Evolutionary conservation across 371 early-diverging fungal genomes (phyloP), one percentile per base, ranked within the genome.

Genomic region (Syncephalastrum contaminatum): DNA sequence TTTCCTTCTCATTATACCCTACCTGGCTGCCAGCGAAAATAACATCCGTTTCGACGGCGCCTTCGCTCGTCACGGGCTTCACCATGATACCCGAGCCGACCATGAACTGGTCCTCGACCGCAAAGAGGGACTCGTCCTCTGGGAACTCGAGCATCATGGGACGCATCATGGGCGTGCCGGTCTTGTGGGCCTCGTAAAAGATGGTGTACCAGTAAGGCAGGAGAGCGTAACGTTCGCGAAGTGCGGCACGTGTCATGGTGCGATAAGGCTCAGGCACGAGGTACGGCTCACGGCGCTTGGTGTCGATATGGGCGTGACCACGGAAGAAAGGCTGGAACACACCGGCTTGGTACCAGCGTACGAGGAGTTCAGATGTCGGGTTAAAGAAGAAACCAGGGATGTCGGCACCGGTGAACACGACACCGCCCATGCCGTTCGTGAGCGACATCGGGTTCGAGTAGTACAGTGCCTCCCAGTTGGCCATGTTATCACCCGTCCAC

Each of bases 261-360:
- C 87, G 87, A 59, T 86, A 85, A 3, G 86, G 88, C 51, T 92
- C 93, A 16, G 90, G 94, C 69, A 91, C 86, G 25, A 97, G 65
- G 90, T 96, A 99, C 8, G 99, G 98, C 66, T 98, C 98, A 36
- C 97, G 86, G 18, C 99, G 89, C 72, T 93, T 94, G 60, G 96
- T 93, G 71, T 91, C 94, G 59, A 94, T 88, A 69, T 94, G 94
- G 4, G 95, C 94, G 73, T 96, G 96, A 1, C 84, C 96, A 54
- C 96, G 86, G 84, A 93, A 91, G 76, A 96, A 96, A 4, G 96
- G 96, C 56, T 94, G 93, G 73, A 88, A 90, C 5, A 86, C 85
- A 39, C 79, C 96, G n/a, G 88, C 75, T 72, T 94, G 95, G 64
- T 93, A 94, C 96, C 96, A 96, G 8, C 96, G 89, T 0, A 81